Percentiles rank a stretch among this genome's conserved stretches.
These are phyloP conservation scores for Trichomonascaceae sp. DNA, from an alignment of 1,139 yeast genomes.

Conservation along the genomic window DNA sequence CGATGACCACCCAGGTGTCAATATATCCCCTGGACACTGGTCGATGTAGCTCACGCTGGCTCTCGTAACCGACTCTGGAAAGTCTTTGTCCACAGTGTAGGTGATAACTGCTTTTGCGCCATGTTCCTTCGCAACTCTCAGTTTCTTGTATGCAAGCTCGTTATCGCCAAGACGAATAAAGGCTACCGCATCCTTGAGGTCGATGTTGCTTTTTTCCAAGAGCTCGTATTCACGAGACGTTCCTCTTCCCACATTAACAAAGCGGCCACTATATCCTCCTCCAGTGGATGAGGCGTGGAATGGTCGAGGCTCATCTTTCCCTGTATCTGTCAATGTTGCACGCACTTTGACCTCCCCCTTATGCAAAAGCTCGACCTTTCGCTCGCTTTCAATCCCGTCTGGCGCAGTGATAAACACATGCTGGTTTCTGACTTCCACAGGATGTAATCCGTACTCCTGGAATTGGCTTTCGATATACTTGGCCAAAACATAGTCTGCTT, in stretches of 20 bases:
- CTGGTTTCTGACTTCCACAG: conserved; percentile 36
- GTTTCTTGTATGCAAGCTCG: conserved; percentile 21
- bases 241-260: too few relatives aligned
- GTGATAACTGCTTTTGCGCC: conserved; percentile 48
- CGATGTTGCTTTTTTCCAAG: conserved; percentile 29
- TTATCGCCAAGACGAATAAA: conserved; percentile 47
- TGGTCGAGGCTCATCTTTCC: conserved; percentile 26
- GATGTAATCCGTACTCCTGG: conserved; percentile 35
- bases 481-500: conserved; percentile 65
- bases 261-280: conserved; percentile 45
- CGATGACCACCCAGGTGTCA: conserved; percentile 67
- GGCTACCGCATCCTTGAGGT: conserved; percentile 35
- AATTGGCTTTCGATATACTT: conserved; percentile 49
- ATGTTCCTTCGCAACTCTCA: conserved; percentile 35
- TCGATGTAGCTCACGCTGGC: conserved; percentile 56
- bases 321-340: too few relatives aligned
- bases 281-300: conserved; percentile 59
- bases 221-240: too few relatives aligned
- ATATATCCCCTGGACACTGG: conserved; percentile 61
- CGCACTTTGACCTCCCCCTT: conserved; percentile 7
- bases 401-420: conserved; percentile 52
- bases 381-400: conserved; percentile 20
- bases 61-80: conserved; percentile 39
- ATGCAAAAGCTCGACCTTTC: conserved; percentile 13
- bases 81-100: conserved; percentile 29